Conservation (phyloP, 208 protist genomes). For the Leishmania turanica region DNA sequence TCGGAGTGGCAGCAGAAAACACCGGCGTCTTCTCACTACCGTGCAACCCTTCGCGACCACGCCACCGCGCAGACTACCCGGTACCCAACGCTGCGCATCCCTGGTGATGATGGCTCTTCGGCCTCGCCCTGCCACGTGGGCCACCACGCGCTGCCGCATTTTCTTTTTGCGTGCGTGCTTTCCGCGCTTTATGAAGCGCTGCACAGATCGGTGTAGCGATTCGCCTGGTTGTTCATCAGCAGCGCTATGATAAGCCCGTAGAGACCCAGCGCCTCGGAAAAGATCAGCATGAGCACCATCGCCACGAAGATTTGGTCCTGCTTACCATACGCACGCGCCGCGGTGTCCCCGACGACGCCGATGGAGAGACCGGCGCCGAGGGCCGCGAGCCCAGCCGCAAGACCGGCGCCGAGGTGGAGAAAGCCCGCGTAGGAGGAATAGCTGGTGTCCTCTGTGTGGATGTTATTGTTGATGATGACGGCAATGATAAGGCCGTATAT, state of each 20-base stretch:
- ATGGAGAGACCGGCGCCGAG: constrained; percentile 98
- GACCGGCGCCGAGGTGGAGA: constrained; percentile 96
- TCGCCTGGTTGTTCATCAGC: constrained; percentile 92
- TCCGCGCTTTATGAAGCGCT: not conserved
- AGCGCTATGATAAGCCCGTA: constrained; percentile 99
- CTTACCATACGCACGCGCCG: constrained; percentile 89
- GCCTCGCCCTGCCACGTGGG: not conserved
- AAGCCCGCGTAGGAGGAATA: constrained; percentile 91
- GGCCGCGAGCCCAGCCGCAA: constrained; percentile 95
- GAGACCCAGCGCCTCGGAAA: constrained; percentile 98
- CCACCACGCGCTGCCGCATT: not conserved
- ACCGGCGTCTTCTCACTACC: not conserved
- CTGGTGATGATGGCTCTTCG: not conserved
- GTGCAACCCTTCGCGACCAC: not conserved
- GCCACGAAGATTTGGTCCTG: constrained; percentile 99
- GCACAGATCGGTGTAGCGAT: constrained; percentile 73
- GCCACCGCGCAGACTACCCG: not conserved
- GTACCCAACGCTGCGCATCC: not conserved
- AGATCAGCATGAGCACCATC: constrained; percentile 99
- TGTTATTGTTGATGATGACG: constrained; percentile 98
- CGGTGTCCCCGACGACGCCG: constrained; percentile 99
- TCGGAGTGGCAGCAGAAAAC: not conserved
- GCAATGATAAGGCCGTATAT: constrained; percentile 99
- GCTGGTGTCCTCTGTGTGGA: constrained; percentile 72
- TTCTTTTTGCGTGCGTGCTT: not conserved